Conservation (phyloP, 345 rosid genomes). For the Linum lewisii region DNA sequence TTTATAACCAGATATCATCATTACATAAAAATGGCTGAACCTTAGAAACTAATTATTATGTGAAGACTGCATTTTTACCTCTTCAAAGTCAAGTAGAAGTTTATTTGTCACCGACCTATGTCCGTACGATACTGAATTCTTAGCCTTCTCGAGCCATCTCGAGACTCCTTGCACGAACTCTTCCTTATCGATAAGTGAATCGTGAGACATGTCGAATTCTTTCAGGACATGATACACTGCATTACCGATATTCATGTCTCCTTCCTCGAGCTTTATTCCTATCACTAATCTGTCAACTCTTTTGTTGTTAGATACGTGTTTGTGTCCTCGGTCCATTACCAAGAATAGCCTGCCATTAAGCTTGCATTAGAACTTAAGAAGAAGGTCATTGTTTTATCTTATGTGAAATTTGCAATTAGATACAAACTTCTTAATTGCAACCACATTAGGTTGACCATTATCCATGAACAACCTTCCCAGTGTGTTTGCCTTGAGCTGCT, state of each 20-base stretch:
- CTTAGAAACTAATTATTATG: not conserved
- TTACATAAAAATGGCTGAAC: not conserved
- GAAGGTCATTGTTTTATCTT: not conserved
- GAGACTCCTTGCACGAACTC: constrained; percentile 23
- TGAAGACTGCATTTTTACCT: not conserved
- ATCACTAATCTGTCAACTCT: constrained; percentile 20
- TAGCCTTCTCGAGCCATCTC: constrained; percentile 13
- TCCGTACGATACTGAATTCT: not conserved
- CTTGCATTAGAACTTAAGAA: not conserved
- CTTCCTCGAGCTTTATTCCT: constrained; percentile 17
- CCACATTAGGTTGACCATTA: constrained; percentile 21
- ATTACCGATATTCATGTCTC: constrained; percentile 17
- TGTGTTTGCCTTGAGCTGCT: constrained; percentile 11
- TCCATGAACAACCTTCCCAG: constrained; percentile 18
- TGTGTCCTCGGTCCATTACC: constrained; percentile 13
- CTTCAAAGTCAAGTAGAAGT: constrained; percentile 3
- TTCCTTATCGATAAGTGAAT: constrained; percentile 15
- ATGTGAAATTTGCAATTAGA: not conserved
- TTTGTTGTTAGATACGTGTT: constrained; percentile 15
- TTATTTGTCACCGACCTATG: not conserved
- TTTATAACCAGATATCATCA: constrained; percentile 14
- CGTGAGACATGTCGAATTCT: constrained; percentile 19
- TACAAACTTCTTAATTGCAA: constrained; percentile 16
- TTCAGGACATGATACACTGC: constrained; percentile 16
- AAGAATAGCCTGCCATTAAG: constrained; percentile 17